Percentiles rank a stretch among this genome's conserved stretches.
Evolutionary conservation across 108 stramenopile genomes (phyloP).

Genomic region (Nitzschia palea): DNA sequence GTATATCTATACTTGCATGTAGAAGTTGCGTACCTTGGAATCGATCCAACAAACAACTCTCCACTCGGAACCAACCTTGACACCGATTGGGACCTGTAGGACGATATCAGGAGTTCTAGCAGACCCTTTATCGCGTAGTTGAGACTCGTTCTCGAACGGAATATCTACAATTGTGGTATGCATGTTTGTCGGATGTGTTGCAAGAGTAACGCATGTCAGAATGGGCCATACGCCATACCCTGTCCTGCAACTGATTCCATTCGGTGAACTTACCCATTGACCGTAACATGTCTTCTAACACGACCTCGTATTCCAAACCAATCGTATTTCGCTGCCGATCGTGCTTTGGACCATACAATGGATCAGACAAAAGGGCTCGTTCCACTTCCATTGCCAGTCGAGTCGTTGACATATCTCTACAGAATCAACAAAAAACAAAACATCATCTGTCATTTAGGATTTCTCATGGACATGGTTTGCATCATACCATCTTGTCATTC

Average conservation of each 20-base stretch:
- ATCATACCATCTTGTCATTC: background rate
- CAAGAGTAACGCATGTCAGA: background rate
- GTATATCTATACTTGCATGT: background rate
- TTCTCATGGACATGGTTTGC: background rate
- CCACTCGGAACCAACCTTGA: constrained; percentile 54
- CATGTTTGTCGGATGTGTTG: background rate
- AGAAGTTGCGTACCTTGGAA: constrained; percentile 59
- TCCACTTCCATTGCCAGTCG: constrained; percentile 66
- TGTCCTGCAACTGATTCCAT: background rate
- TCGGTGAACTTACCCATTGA: constrained; percentile 43
- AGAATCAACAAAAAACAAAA: no score
- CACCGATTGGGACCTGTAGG: constrained; percentile 37
- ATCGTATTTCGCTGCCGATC: constrained; percentile 62
- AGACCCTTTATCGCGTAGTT: constrained; percentile 67
- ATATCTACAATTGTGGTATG: constrained; percentile 43
- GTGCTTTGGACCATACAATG: constrained; percentile 71
- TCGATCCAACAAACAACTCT: constrained; percentile 86
- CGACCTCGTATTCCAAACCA: constrained; percentile 77
- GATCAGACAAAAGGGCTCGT: constrained; percentile 66
- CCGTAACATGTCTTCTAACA: constrained; percentile 57
- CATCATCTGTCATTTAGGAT: constrained; percentile 1
- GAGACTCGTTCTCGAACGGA: constrained; percentile 81
- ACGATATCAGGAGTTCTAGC: constrained; percentile 80
- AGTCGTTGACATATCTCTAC: constrained; percentile 14
- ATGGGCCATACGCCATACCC: no score